These are phyloP conservation scores for Saccharomyces pastorianus DNA, from an alignment of 1,139 yeast genomes.

Conservation along the genomic window DNA sequence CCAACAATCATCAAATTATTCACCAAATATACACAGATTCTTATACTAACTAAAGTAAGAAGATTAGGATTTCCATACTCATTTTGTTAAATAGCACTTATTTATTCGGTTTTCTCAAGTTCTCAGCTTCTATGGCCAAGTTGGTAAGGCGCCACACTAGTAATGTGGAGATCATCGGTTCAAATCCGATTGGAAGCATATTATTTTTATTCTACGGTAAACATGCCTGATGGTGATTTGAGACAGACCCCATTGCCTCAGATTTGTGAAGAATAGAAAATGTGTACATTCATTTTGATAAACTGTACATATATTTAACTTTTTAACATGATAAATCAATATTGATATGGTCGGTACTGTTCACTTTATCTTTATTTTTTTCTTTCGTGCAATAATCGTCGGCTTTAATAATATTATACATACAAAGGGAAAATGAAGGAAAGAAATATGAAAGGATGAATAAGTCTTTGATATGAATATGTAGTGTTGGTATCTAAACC, in stretches of 20 bases:
- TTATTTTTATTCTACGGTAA: background rate
- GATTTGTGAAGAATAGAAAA: background rate
- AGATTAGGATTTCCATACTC: too few relatives aligned
- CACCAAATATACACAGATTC: too few relatives aligned
- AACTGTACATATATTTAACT: background rate
- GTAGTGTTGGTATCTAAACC: background rate
- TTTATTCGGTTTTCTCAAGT: background rate
- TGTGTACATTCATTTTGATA: background rate
- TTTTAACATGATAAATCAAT: background rate
- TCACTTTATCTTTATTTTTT: background rate
- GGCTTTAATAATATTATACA: background rate
- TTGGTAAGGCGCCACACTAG: slow-evolving; percentile 24
- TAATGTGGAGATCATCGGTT: slow-evolving; percentile 22
- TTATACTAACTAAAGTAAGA: too few relatives aligned
- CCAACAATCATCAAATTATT: too few relatives aligned
- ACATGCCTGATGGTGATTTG: background rate
- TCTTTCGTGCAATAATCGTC: background rate
- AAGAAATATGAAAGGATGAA: background rate
- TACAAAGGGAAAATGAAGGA: background rate
- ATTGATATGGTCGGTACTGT: background rate
- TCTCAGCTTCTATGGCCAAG: slow-evolving; percentile 22
- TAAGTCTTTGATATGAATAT: background rate
- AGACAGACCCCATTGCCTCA: background rate
- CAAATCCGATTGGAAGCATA: slow-evolving; percentile 19
- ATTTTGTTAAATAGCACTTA: too few relatives aligned